phyloP scores from a whole-genome alignment of 2,329 filamentous ascomycete genomes.

The Aspergillus tamarii region DNA sequence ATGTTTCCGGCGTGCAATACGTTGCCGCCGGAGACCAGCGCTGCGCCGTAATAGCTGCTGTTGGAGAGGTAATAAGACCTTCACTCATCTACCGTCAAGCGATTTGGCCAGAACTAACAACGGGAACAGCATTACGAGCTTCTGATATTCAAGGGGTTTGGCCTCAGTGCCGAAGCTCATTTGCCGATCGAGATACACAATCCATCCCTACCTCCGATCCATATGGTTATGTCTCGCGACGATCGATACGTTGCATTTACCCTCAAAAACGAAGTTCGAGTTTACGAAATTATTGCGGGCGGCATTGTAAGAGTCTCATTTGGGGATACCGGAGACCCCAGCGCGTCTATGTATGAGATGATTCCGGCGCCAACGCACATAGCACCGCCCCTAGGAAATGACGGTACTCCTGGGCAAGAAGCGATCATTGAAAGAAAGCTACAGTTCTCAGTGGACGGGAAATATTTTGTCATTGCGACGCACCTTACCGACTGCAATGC shows the following conservation, averaged over 20 bases:
- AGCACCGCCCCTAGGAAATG: neutral
- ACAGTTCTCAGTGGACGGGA: slow-evolving; percentile 38
- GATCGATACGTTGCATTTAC: slow-evolving; percentile 28
- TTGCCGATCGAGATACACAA: slow-evolving; percentile 34
- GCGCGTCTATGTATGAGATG: neutral
- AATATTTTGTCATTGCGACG: slow-evolving; percentile 36
- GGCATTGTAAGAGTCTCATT: slow-evolving; percentile 20
- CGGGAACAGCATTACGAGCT: slow-evolving; percentile 27
- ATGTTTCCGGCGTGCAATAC: slow-evolving; percentile 35
- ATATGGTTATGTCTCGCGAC: slow-evolving; percentile 28
- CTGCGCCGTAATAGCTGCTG: slow-evolving; percentile 35
- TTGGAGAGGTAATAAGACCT: slow-evolving; percentile 23
- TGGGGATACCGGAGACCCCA: neutral
- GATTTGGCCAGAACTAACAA: slow-evolving; percentile 13
- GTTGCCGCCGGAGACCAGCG: slow-evolving; percentile 37
- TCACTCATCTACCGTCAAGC: neutral
- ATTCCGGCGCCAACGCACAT: neutral
- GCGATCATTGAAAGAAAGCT: slow-evolving; percentile 35
- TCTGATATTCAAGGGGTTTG: slow-evolving; percentile 32
- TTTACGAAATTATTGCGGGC: slow-evolving; percentile 23
- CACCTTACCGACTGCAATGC: slow-evolving; percentile 35
- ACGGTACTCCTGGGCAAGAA: slow-evolving; percentile 17
- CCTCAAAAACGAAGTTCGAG: slow-evolving; percentile 23
- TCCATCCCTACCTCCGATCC: slow-evolving; percentile 17
- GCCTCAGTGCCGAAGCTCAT: slow-evolving; percentile 23